Percentiles rank a stretch among this genome's conserved stretches.
Conservation (phyloP, 176 grass and related monocot species). For the Typha latifolia region DNA sequence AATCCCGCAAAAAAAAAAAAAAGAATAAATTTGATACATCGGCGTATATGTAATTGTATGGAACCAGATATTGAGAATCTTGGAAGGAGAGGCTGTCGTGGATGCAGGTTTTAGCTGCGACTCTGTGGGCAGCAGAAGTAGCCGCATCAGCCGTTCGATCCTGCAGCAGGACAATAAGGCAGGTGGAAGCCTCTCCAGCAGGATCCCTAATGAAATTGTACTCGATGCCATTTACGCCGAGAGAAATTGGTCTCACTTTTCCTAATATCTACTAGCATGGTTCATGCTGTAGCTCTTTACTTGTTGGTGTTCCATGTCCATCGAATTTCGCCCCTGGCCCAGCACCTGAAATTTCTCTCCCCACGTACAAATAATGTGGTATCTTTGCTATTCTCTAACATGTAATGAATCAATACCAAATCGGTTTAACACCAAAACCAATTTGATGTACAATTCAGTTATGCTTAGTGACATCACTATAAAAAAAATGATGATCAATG, state of each 20-base stretch:
- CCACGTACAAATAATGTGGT: too few relatives aligned
- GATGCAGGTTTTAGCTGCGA: slow-evolving; percentile 3
- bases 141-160: slow-evolving; percentile 11
- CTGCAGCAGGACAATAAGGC: neutral
- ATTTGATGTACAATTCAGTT: too few relatives aligned
- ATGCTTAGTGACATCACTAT: too few relatives aligned
- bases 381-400: too few relatives aligned
- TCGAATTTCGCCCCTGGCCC: too few relatives aligned
- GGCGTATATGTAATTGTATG: neutral
- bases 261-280: neutral
- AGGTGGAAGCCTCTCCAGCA: slow-evolving; percentile 14
- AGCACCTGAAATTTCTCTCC: too few relatives aligned
- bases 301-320: too few relatives aligned
- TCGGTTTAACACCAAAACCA: too few relatives aligned
- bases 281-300: too few relatives aligned
- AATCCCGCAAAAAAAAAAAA: neutral
- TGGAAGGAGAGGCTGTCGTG: slow-evolving; percentile 15
- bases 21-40: too few relatives aligned
- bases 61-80: slow-evolving; percentile 13
- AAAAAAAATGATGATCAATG: too few relatives aligned
- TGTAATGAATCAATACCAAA: too few relatives aligned
- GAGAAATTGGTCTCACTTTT: slow-evolving; percentile 8
- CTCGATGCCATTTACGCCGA: slow-evolving; percentile 1
- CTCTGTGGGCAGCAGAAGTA: slow-evolving; percentile 9
- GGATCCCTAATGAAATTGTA: slow-evolving; percentile 9